Evolutionary conservation across 1,284 basidiomycete species (phyloP), one percentile per base, ranked within the genome.

Genomic region (Microbotryum lychnidis-dioicae): DNA sequence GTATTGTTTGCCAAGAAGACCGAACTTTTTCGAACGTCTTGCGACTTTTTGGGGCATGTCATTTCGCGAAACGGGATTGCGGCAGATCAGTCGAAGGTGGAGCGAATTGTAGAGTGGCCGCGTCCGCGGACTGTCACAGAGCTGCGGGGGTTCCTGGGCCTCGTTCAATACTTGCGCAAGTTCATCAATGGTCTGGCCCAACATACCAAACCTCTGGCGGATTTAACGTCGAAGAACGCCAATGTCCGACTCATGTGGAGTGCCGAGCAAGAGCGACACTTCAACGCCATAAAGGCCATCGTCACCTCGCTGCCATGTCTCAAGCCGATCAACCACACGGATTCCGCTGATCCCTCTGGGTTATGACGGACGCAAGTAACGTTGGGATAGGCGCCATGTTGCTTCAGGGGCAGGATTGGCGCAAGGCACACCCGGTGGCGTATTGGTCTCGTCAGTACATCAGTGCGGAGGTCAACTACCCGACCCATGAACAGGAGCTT

Each of bases 21-120:
- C 0, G 54, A 67, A 0, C 62, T 78, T 16, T 42, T 77, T 60
- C 47, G 57, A 1, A 57, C 37, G 1, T 59, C 70, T 14, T 42
- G 77, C 4, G 57, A 67, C 8, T 77, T 79, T 61, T 66, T 79
- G 0, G 77, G 78, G 0, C 76, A 79, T 60, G 57, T 57, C n/a
- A 73, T 79, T 45, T 76, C 72, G 0, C 37, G 12, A 0, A 12
- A 60, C 0, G 76, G 78, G 1, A 75, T 79, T 12, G 50, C 70
- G 21, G 69, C 75, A 0, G 77, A 79, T 51, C 54, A 68, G 0
- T 6, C 23, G 7, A 78, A 79, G 60, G 62, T 74, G 2, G 70
- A 75, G 2, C 53, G 67, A 1, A 73, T 80, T 4, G 27, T 72
- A 0, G 53, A 75, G 6, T 81, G 77, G 79, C 75, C 74, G 0